Conservation (phyloP, 192 early-diverging fungal species). For the Coemansia aciculifera region DNA sequence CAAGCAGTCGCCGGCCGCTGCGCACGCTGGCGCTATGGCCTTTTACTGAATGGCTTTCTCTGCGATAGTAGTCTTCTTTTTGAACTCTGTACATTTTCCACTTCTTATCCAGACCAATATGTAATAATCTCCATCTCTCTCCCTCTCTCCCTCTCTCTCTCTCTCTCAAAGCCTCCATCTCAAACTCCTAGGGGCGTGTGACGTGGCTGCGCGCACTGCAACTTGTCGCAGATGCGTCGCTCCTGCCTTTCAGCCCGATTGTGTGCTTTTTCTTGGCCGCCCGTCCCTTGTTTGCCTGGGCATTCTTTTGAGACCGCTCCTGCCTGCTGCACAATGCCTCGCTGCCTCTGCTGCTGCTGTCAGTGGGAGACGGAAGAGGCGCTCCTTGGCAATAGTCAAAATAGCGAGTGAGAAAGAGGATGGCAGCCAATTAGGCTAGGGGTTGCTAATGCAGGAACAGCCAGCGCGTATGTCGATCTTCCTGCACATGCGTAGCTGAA, state of each 20-base stretch:
- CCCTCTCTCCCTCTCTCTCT: neutral
- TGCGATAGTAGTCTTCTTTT: neutral
- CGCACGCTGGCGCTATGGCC: slow-evolving; percentile 32
- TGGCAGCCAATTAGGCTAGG: no score
- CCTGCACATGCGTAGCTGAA: neutral
- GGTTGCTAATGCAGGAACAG: no score
- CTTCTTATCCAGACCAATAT: neutral
- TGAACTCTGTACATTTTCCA: slow-evolving; percentile 20
- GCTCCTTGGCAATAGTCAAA: no score
- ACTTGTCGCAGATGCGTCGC: neutral
- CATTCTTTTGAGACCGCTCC: neutral
- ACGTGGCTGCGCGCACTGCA: neutral
- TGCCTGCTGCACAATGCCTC: neutral
- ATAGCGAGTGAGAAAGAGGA: no score
- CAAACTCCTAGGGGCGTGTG: neutral
- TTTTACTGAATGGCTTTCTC: slow-evolving; percentile 17
- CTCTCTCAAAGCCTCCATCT: neutral
- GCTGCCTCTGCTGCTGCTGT: neutral
- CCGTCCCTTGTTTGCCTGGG: neutral
- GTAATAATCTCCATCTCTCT: neutral
- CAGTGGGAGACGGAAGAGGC: neutral
- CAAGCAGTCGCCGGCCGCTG: slow-evolving; percentile 38
- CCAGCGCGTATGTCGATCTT: neutral
- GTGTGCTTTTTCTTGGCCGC: neutral
- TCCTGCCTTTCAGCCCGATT: neutral